Percentiles rank a stretch among this genome's conserved stretches.
These are phyloP conservation scores for Medicago arabica DNA, from an alignment of 306 rosid genomes.

Conservation along the genomic window DNA sequence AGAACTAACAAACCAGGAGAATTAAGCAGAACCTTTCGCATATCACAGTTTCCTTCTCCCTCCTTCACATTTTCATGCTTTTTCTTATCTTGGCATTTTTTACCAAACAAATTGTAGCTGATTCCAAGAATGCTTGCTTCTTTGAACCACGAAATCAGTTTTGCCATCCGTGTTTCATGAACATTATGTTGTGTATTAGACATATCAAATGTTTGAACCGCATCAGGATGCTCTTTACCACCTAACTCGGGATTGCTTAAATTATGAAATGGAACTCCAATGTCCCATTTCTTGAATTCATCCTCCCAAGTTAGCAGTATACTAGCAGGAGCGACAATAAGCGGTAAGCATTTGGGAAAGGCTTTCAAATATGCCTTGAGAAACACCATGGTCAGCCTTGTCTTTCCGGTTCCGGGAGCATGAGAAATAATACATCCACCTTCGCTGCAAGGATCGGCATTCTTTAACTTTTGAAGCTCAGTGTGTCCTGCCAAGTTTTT, in stretches of 20 bases:
- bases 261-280: constrained; percentile 47
- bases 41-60: not conserved
- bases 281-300: constrained; percentile 48
- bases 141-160: constrained; percentile 46
- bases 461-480: constrained; percentile 34
- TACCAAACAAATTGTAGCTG: constrained; percentile 43
- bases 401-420: constrained; percentile 56
- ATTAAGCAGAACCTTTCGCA: constrained; percentile 40
- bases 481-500: constrained; percentile 44
- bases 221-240: constrained; percentile 21
- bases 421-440: constrained; percentile 56
- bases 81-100: not conserved
- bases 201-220: too few species aligned
- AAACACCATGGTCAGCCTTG: constrained; percentile 45
- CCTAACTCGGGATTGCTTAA: constrained; percentile 38
- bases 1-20: constrained; percentile 48
- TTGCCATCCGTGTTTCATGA: constrained; percentile 25
- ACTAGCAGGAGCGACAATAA: constrained; percentile 50
- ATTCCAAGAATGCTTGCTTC: constrained; percentile 45
- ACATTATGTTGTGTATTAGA: not conserved
- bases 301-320: constrained; percentile 49
- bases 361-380: constrained; percentile 43
- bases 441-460: not conserved
- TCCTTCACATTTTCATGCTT: not conserved
- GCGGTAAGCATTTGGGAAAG: constrained; percentile 40